Evolutionary conservation across 495 filamentous ascomycete species (phyloP).

Genomic region (Xylaria acuta): DNA sequence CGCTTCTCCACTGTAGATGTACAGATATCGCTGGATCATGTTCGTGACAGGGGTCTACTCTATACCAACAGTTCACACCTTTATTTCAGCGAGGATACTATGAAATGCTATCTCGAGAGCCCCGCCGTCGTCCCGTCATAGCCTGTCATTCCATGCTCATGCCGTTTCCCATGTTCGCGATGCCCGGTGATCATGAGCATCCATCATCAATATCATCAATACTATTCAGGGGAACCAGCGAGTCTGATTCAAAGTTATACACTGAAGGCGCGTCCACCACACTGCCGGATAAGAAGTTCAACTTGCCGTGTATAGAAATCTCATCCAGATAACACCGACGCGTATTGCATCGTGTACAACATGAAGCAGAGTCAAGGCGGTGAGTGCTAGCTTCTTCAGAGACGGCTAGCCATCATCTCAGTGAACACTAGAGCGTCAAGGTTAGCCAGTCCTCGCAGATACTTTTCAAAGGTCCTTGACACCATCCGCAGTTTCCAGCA

Average conservation of each 20-base stretch:
- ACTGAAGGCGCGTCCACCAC: background rate
- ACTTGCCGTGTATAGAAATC: background rate
- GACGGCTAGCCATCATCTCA: slow-evolving; percentile 19
- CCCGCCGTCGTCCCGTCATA: background rate
- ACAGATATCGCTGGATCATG: background rate
- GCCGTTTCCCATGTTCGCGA: background rate
- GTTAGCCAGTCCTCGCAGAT: background rate
- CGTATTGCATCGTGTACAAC: background rate
- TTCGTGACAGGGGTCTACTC: background rate
- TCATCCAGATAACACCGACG: background rate
- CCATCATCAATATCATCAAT: background rate
- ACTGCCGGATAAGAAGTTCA: background rate
- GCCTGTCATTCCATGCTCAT: background rate
- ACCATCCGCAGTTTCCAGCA: too few species aligned
- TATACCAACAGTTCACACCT: background rate
- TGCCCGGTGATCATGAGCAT: background rate
- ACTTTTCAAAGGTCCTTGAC: background rate
- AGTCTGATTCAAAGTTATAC: background rate
- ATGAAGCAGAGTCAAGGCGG: background rate
- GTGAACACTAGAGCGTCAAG: background rate
- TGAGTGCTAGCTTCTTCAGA: background rate
- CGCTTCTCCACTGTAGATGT: background rate
- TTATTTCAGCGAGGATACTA: background rate
- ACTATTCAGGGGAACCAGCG: background rate
- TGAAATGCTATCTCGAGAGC: background rate